A percentile compares a stretch with the other conserved stretches of the same genome.
These are phyloP conservation scores for Saturnispora saitoi DNA, from an alignment of 805 yeast species.

Conservation along the genomic window DNA sequence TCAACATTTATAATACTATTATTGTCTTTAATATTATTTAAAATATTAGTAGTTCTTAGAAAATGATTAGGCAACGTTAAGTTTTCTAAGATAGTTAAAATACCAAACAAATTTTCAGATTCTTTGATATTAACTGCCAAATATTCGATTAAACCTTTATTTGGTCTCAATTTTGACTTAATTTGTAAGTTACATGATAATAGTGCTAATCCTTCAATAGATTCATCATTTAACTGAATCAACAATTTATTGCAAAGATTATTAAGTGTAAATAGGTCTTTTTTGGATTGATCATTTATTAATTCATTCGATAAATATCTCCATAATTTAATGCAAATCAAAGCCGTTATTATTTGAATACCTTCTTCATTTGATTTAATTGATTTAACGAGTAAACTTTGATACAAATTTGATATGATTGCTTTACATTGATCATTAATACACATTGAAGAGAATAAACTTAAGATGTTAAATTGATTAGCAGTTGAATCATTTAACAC, in stretches of 20 bases:
- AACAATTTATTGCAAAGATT: conserved; percentile 25
- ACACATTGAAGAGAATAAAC: conserved; percentile 38
- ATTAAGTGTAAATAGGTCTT: conserved; percentile 27
- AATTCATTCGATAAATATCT: conserved; percentile 33
- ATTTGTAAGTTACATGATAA: conserved; percentile 29
- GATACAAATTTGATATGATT: conserved; percentile 38
- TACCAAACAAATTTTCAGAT: conserved; percentile 28
- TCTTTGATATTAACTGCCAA: conserved; percentile 14
- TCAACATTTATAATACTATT: conserved; percentile 25
- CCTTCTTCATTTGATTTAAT: conserved; percentile 12
- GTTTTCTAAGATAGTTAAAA: conserved; percentile 34
- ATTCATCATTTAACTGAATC: conserved; percentile 21
- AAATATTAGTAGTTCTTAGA: conserved; percentile 26
- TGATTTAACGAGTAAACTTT: conserved; percentile 33
- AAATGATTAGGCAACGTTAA: conserved; percentile 28
- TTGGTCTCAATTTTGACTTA: conserved; percentile 29
- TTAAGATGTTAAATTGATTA: conserved; percentile 20
- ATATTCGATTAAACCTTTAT: conserved; percentile 24
- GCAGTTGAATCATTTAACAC: background rate
- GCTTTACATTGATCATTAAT: conserved; percentile 42
- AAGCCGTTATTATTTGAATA: conserved; percentile 20
- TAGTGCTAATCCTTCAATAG: conserved; percentile 30
- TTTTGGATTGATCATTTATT: conserved; percentile 17
- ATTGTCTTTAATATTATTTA: conserved; percentile 31
- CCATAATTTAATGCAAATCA: conserved; percentile 43